These are phyloP conservation scores for Colletotrichum sp. DNA, from an alignment of 2,329 filamentous ascomycete genomes.

Conservation along the genomic window DNA sequence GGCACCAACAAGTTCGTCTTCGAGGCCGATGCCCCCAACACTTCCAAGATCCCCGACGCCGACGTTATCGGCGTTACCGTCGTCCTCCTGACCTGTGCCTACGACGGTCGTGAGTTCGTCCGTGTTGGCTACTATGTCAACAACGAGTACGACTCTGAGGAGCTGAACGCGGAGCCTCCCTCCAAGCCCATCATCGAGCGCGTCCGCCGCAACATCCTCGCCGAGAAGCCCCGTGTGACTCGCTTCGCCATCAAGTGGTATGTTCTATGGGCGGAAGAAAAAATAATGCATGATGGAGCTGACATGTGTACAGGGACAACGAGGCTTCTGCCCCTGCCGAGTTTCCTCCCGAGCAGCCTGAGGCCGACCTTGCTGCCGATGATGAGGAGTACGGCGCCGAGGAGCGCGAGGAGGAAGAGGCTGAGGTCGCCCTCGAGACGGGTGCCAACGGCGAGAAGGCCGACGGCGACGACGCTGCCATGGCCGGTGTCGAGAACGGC, in stretches of 20 bases:
- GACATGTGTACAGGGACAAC: conserved; percentile 74
- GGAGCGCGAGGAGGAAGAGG: conserved; percentile 76
- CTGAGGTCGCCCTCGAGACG: conserved; percentile 55
- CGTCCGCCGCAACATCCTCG: conserved; percentile 88
- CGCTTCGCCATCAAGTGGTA: conserved; percentile 99
- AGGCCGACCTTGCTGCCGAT: conserved; percentile 85
- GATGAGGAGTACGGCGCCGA: conserved; percentile 92
- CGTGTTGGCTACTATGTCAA: conserved; percentile 99
- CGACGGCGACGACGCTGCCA: conserved; percentile 72
- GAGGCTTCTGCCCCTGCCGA: conserved; percentile 95
- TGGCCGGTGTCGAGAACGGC: conserved; percentile 71
- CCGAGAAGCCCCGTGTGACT: conserved; percentile 96
- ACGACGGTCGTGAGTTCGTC: conserved; percentile 95
- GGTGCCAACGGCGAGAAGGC: conserved; percentile 45
- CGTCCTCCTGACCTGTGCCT: conserved; percentile 93
- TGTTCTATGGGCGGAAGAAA: conserved; percentile 30
- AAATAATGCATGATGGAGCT: neutral
- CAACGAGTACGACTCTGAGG: conserved; percentile 96
- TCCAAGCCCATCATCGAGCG: conserved; percentile 92
- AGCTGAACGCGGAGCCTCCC: conserved; percentile 87
- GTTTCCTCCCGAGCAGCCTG: conserved; percentile 96
- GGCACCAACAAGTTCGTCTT: conserved; percentile 99
- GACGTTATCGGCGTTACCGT: conserved; percentile 98
- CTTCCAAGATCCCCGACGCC: conserved; percentile 87
- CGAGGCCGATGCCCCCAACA: conserved; percentile 91